Base-by-base conservation (phyloP, 1,284 basidiomycete genomes). In the Cutaneotrichosporon dermatis region DNA sequence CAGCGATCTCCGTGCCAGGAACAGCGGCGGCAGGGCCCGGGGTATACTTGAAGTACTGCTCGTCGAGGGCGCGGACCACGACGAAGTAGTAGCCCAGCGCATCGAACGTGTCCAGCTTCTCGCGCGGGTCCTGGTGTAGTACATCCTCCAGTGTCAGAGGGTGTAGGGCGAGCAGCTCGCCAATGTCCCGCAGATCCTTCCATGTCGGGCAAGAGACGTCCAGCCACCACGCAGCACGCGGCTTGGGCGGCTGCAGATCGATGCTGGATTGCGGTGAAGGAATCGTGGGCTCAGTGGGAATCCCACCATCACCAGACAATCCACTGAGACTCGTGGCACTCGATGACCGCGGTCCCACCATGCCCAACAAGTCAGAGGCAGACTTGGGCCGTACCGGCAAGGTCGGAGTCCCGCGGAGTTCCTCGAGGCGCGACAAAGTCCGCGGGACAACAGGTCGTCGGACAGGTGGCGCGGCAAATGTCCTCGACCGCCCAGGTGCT, bases 91-190 rank as follows among this genome's bases (percentile, higher is more conserved):
- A 98, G 0, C 93, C 93, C 7, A 97, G 83, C 62, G 85, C 86
- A 6, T 90, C 86, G 73, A 95, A 97, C 4, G 87, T 79, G 70
- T 97, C 94, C 12, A 96, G 80, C 77, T 98, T 98, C 77, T 97
- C 94, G 40, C 92, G 84, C 15, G 90, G 88, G 65, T 98, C 93
- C 77, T 91, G 88, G 65, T 93, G 90, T n/a, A 98, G 78, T 40
- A 97, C 92, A 79, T 98, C 94, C 76, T 98, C 94, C 12, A 97
- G 83, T 0, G 94, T 97, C 16, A 97, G 82, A 0, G 94, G 94
- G 76, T 98, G 94, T 2, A 98, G 83, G 55, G 51, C 16, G n/a
- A 51, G 51, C 33, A 57, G 43, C 13, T 90, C 92, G 55, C 92
- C 89, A 54, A 97, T 84, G 16, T 88, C 85, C 58, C 88, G 84